Conservation (phyloP, 805 yeast species). For the Tetrapisispora namnaoensis region DNA sequence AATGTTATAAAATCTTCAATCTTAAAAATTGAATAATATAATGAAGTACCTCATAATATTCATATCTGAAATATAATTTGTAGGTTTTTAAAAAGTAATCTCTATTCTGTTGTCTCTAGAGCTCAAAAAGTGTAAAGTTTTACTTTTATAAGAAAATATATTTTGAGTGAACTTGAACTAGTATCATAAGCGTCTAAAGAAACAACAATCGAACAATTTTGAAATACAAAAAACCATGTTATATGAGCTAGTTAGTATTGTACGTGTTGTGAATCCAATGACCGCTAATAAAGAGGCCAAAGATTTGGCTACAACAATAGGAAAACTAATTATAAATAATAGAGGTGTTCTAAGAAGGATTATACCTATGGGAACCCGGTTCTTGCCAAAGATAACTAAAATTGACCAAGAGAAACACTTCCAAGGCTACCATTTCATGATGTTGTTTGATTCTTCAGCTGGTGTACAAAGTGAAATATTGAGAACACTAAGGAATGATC, state of each 20-base stretch:
- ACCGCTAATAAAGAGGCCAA: slow-evolving; percentile 51
- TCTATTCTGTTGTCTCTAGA: too few relatives aligned
- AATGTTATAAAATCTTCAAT: not conserved
- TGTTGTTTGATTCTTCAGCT: slow-evolving; percentile 79
- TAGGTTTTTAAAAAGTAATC: too few relatives aligned
- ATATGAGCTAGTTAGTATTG: slow-evolving; percentile 83
- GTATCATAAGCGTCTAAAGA: not conserved
- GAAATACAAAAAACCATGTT: slow-evolving; percentile 41
- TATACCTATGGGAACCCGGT: slow-evolving; percentile 66
- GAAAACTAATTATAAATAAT: slow-evolving; percentile 71
- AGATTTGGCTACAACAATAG: slow-evolving; percentile 57
- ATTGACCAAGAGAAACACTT: slow-evolving; percentile 85
- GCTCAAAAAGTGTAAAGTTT: too few relatives aligned
- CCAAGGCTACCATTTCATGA: slow-evolving; percentile 79
- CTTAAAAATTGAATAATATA: not conserved
- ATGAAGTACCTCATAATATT: too few relatives aligned
- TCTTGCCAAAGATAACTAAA: slow-evolving; percentile 70
- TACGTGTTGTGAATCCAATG: slow-evolving; percentile 60
- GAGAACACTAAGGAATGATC: slow-evolving; percentile 75
- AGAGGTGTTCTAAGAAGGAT: slow-evolving; percentile 90
- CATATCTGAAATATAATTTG: too few relatives aligned
- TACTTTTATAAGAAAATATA: too few relatives aligned
- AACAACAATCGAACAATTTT: not conserved
- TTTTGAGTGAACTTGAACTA: too few relatives aligned
- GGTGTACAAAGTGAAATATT: slow-evolving; percentile 79